These are phyloP conservation scores for Herpetomonas muscarum DNA, from an alignment of 208 protist species.

Conservation along the genomic window DNA sequence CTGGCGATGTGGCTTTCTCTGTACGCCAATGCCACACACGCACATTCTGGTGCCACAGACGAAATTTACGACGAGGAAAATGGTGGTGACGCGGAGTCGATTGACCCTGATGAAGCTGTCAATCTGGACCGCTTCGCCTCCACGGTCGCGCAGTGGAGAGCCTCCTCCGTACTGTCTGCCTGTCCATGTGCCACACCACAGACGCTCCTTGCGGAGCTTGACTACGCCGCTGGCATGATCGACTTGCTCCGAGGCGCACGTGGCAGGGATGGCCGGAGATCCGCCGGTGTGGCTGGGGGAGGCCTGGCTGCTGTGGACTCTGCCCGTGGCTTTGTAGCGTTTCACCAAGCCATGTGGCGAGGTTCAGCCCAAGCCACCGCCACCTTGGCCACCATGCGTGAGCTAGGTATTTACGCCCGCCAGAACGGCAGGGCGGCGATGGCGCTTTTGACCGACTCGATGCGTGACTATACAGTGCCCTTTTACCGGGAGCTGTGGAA, in stretches of 20 bases:
- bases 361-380: conserved; percentile 52
- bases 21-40: too few relatives aligned
- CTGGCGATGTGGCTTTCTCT: too few relatives aligned
- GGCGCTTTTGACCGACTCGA: conserved; percentile 30
- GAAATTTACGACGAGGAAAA: too few relatives aligned
- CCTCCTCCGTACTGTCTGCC: too few relatives aligned
- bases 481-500: conserved; percentile 42
- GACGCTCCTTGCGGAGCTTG: too few relatives aligned
- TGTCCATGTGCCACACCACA: too few relatives aligned
- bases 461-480: conserved; percentile 16
- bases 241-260: neutral
- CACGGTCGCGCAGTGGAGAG: too few relatives aligned
- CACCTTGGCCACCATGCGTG: conserved; percentile 50
- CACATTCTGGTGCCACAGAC: too few relatives aligned
- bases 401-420: conserved; percentile 52
- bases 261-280: neutral
- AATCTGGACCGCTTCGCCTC: too few relatives aligned
- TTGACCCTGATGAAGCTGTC: too few relatives aligned
- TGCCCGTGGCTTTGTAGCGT: conserved; percentile 14
- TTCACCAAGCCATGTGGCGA: conserved; percentile 39
- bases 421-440: conserved; percentile 40
- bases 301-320: neutral
- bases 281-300: neutral
- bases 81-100: too few relatives aligned
- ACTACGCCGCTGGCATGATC: too few relatives aligned